Base-by-base conservation (phyloP, 305 asterid species). In the Fraxinus latifolia region DNA sequence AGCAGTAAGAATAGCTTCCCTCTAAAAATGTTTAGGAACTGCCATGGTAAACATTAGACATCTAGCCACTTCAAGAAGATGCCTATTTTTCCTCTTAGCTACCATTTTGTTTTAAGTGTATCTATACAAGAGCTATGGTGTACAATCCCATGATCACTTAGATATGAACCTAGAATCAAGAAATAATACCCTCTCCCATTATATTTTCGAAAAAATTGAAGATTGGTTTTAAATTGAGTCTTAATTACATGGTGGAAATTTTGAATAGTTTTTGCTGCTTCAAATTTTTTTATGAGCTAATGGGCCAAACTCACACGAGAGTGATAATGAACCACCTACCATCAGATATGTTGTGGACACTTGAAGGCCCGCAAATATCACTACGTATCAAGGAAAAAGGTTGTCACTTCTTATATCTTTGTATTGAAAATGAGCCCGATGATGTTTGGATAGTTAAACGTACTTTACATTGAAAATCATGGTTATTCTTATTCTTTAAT, bases 381-480 rank as follows among this genome's bases (percentile, higher is more conserved):
- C 60, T 60, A 34, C 25, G 60, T 19, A 78, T 37, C 4, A 15
- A 34, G 47, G 21, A 11, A 36, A 78, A 78, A 2, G 62, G 76
- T 34, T 60, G 4, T 21, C 5, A 27, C 19, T 71, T 23, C 27
- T 77, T 77, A 55, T 11, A 74, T 12, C 0, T 32, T 32, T 8
- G 32, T 33, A 5, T 8, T 33, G 42, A 62, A 62, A 33, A 36
- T 19, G 76, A 29, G 15, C 47, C 7, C 39, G n/a, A 25, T 50
- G 19, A 8, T 79, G 76, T 33, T 79, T 79, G 32, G 81, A 72
- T 34, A 62, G n/a, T 7, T 79, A n/a, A 60, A 67, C 82, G 39
- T 19, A 2, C 73, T 36, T 50, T 31, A 65, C 12, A 3, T 39
- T 23, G 27, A 4, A 55, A 2, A 71, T 71, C 29, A 11, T 14